A percentile compares a stretch with the other conserved stretches of the same genome.
Conservation (phyloP, 2,329 filamentous ascomycete genomes). For the Cladophialophora exuberans region DNA sequence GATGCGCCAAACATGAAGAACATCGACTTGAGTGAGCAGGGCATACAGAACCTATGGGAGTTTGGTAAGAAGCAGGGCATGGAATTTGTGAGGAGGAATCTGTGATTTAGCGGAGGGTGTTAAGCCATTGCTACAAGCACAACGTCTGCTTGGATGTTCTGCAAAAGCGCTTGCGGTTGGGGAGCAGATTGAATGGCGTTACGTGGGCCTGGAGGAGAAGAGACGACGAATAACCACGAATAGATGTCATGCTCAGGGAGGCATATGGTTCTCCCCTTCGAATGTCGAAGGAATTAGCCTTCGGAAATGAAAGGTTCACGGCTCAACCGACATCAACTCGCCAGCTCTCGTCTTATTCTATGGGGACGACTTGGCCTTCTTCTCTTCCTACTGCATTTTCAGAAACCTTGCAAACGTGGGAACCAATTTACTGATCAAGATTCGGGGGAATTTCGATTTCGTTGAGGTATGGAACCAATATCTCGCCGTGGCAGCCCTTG, state of each 20-base stretch:
- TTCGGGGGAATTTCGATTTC: too few relatives aligned
- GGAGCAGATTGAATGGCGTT: constrained; percentile 17
- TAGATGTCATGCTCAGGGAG: constrained; percentile 3
- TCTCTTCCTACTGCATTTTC: too few relatives aligned
- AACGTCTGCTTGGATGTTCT: not conserved
- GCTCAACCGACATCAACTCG: too few relatives aligned
- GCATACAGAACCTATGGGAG: constrained; percentile 89
- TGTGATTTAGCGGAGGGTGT: constrained; percentile 19
- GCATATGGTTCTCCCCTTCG: too few relatives aligned
- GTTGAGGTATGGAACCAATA: too few relatives aligned
- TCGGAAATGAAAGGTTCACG: too few relatives aligned
- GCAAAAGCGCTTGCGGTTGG: not conserved
- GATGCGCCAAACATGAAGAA: constrained; percentile 87
- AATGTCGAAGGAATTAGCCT: too few relatives aligned
- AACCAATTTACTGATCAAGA: too few relatives aligned
- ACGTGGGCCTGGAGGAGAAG: not conserved
- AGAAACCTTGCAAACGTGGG: too few relatives aligned
- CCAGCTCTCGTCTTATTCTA: too few relatives aligned
- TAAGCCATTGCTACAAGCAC: not conserved
- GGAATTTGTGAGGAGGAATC: constrained; percentile 78
- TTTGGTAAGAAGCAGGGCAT: constrained; percentile 90
- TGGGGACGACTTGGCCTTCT: too few relatives aligned
- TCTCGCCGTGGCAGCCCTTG: too few relatives aligned
- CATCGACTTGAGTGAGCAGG: constrained; percentile 94
- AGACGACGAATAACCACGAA: constrained; percentile 8